Evolutionary conservation across 495 filamentous ascomycete species (phyloP), one percentile per base, ranked within the genome.

Genomic region (Podospora sp.): DNA sequence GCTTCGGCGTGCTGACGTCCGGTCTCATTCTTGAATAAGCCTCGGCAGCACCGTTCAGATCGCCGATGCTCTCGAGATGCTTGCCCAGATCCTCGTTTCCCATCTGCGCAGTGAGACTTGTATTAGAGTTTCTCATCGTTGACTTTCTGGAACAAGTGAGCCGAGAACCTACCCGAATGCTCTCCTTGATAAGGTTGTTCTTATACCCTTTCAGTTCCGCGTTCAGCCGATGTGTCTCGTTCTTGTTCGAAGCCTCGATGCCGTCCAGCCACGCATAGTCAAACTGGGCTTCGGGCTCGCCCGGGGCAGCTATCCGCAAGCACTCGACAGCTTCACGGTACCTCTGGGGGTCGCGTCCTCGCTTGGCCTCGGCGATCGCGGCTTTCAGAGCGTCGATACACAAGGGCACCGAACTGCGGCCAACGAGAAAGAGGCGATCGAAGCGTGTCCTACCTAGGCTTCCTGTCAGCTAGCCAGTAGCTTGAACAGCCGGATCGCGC

Each of bases 121-220:
- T 46, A 65, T 60, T 25, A 68, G 49, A 11, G 59, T 63, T 16
- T 65, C n/a, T 22, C 20, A 12, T 2, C 35, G 40, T 5, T 24
- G 26, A 40, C 20, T 26, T 22, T 8, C 14, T 33, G 49, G 22
- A 8, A 2, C n/a, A 12, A 25, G 1, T 24, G 49, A 20, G 33
- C 27, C 16, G 29, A 33, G 21, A 60, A 69, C 88, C 63, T 84
- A 96, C 93, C 72, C 96, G 81, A 68, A 98, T 97, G 78, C 94
- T 97, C 78, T 99, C 95, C 76, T 97, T 97, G 69, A 99, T 92
- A 40, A 98, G 77, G 69, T 98, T 99, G 72, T 98, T 96, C 78
- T 97, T 99, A 79, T 98, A 98, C 7, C 90, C 91, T 75, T 92
- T 92, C 29, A 99, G 79, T 73, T 98, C 93, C 6, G 84, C 80